These are phyloP conservation scores for Fusarium tanahbumbuense DNA, from an alignment of 2,329 filamentous ascomycete species.

Conservation along the genomic window DNA sequence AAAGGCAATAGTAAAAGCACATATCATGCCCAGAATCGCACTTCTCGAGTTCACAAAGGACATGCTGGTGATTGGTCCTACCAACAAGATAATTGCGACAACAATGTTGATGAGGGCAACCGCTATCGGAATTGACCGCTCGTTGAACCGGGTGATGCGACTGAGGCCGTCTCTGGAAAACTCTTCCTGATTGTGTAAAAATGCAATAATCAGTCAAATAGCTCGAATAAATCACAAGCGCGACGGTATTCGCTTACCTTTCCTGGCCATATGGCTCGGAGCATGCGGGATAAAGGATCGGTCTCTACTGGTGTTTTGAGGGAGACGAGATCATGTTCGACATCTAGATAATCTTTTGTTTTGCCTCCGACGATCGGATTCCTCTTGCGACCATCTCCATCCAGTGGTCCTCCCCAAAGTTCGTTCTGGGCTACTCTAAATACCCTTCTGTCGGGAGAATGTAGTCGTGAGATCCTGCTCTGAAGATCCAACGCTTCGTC, in stretches of 20 bases:
- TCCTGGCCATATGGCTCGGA: slow-evolving; percentile 1
- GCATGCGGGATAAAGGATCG: neutral
- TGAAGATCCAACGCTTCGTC: neutral
- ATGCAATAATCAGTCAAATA: neutral
- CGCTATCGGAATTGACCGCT: neutral
- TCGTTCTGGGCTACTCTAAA: neutral
- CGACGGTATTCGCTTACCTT: neutral
- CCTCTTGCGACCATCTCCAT: accelerated
- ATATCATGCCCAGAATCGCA: slow-evolving; percentile 17
- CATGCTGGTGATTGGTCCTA: neutral
- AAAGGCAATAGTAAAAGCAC: slow-evolving; percentile 2
- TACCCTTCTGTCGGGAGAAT: accelerated
- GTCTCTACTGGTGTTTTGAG: neutral
- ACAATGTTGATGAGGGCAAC: neutral
- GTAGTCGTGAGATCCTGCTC: neutral
- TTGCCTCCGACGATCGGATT: neutral
- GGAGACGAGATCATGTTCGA: neutral
- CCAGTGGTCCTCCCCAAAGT: neutral
- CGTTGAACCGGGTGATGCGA: neutral
- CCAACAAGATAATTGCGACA: neutral
- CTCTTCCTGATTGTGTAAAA: neutral
- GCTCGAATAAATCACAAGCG: accelerated
- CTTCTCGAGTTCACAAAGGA: neutral
- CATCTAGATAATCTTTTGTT: neutral
- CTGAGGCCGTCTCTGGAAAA: neutral